Evolutionary conservation across 2,329 filamentous ascomycete genomes (phyloP), one percentile per base, ranked within the genome.

Genomic region (Pseudogymnoascus sp.): DNA sequence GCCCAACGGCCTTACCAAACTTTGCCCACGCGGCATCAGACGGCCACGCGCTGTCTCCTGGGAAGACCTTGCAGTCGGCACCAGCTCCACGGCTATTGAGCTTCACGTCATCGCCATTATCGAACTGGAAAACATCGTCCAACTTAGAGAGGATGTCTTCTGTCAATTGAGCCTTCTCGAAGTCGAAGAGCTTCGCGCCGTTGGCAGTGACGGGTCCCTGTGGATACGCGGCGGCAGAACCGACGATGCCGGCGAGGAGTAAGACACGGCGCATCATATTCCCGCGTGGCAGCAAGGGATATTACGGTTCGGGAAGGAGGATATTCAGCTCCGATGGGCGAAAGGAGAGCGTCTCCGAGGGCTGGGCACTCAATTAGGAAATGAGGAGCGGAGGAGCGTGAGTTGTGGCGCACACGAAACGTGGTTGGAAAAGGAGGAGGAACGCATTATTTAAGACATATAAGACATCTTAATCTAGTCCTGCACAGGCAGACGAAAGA

Each of bases 1-100:
- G 69, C 12, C 77, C 70, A 7, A 77, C 75, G 6, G 74, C 67
- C 49, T 55, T n/a, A 70, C 83, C 81, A 61, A 85, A 74, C 16
- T 67, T 67, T 4, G 67, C 64, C 82, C 82, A 84, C 5, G 70
- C 71, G 0, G 72, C 67, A 21, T 75, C 64, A 0, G 77, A 76
- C 0, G 82, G 83, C 82, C 81, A 84, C 60, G 70, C n/a, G 14
- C 11, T 21, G 33, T 68, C 67, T 4, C 66, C 65, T 9, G 67
- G 67, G 59, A 65, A 66, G 37, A 67, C 63, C 63, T 63, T 67
- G 45, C 67, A 68, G 18, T 40, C n/a, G 25, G 40, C 52, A 45
- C 40, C 23, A 37, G 60, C 23, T 60, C 62, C 25, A 52, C 38
- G 38, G 55, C 33, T 41, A 58, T 11, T 61, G 38, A 31, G 55